phyloP scores from a whole-genome alignment of 2,329 filamentous ascomycete genomes.

The Epichloe aotearoae region DNA sequence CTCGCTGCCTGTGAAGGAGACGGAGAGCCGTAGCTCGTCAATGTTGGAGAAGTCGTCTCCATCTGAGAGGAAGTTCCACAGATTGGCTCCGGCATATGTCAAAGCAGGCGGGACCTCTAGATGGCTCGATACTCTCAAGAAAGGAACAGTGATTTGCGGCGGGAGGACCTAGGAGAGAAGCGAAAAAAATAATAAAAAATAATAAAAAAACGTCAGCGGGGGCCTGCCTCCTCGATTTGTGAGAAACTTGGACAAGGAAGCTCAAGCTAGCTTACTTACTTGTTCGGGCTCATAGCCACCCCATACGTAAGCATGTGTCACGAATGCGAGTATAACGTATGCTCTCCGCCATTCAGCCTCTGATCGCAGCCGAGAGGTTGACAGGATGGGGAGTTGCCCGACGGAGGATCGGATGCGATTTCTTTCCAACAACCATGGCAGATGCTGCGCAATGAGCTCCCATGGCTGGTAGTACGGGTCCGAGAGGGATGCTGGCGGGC shows the following conservation, averaged over 20 bases:
- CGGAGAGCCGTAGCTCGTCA: conserved; percentile 55
- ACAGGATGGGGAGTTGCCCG: conserved; percentile 54
- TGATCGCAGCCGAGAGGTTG: conserved; percentile 46
- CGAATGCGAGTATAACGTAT: conserved; percentile 65
- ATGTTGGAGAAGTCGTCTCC: conserved; percentile 45
- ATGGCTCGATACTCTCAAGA: conserved; percentile 56
- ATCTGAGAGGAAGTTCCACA: conserved; percentile 66
- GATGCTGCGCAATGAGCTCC: conserved; percentile 56
- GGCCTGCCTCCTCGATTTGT: too few relatives aligned
- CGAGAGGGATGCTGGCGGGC: conserved; percentile 52
- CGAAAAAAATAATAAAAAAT: background rate
- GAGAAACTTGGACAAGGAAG: background rate
- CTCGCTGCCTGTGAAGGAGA: conserved; percentile 76
- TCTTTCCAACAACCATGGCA: conserved; percentile 54
- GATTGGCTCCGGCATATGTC: conserved; percentile 74
- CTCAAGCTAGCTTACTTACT: conserved; percentile 27
- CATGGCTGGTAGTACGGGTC: conserved; percentile 66
- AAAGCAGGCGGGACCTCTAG: conserved; percentile 76
- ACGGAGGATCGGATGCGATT: conserved; percentile 51
- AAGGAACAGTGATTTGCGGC: conserved; percentile 62
- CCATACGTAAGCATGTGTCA: conserved; percentile 84
- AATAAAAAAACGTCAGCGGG: too few relatives aligned
- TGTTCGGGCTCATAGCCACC: conserved; percentile 63
- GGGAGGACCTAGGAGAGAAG: conserved; percentile 43
- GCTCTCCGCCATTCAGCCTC: conserved; percentile 70